Percentiles rank a stretch among this genome's conserved stretches.
These are phyloP conservation scores for Iris pallida DNA, from an alignment of 116 monocot genomes.

Conservation along the genomic window DNA sequence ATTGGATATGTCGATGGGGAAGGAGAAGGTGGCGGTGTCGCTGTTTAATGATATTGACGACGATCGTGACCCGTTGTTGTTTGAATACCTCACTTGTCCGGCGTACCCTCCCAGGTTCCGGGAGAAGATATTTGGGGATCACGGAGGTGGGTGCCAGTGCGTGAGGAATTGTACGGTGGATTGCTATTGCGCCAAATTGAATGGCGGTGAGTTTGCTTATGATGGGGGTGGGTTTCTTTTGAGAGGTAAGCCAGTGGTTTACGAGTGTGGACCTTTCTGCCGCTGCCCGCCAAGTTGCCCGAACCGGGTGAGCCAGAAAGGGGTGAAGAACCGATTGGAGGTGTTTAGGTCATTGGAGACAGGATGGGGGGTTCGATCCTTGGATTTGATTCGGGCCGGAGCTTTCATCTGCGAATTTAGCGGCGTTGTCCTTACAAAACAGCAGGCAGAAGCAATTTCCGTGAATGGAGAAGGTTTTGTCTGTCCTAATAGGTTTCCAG, in stretches of 20 bases:
- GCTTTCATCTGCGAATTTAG: slow-evolving; percentile 64
- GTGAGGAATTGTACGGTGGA: slow-evolving; percentile 28
- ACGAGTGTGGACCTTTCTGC: slow-evolving; percentile 56
- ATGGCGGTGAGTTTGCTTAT: slow-evolving; percentile 64
- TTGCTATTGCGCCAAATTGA: slow-evolving; percentile 48
- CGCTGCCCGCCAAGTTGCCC: slow-evolving; percentile 48
- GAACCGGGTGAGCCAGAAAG: slow-evolving; percentile 68
- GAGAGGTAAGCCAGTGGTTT: slow-evolving; percentile 60
- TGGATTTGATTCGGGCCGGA: slow-evolving; percentile 74
- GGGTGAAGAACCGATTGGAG: slow-evolving; percentile 44
- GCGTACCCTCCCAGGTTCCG: slow-evolving; percentile 41
- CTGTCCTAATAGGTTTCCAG: slow-evolving; percentile 41
- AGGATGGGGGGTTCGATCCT: slow-evolving; percentile 70
- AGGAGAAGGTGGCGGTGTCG: slow-evolving; percentile 52
- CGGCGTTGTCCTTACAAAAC: slow-evolving; percentile 47
- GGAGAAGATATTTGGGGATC: slow-evolving; percentile 24
- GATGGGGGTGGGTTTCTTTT: slow-evolving; percentile 37
- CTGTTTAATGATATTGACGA: slow-evolving; percentile 87
- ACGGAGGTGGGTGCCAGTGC: slow-evolving; percentile 49
- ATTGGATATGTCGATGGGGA: slow-evolving; percentile 64
- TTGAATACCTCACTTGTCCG: slow-evolving; percentile 56
- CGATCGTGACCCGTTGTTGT: slow-evolving; percentile 64
- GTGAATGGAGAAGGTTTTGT: slow-evolving; percentile 42
- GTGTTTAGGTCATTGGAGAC: slow-evolving; percentile 68
- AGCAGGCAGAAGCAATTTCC: slow-evolving; percentile 33